phyloP scores from a whole-genome alignment of 495 filamentous ascomycete genomes.

The Cryomyces minteri region DNA sequence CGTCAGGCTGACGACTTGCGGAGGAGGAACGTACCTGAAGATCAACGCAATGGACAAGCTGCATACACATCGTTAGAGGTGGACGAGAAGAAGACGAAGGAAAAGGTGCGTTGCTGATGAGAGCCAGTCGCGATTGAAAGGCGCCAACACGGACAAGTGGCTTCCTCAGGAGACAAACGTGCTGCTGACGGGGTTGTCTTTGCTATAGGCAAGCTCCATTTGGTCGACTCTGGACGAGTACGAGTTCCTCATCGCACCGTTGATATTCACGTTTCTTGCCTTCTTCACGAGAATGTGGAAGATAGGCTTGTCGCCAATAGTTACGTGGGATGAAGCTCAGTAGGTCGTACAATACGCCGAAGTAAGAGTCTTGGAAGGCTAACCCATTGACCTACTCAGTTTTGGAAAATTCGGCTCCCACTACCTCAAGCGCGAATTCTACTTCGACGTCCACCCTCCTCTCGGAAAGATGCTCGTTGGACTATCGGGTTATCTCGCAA shows the following conservation, averaged over 20 bases:
- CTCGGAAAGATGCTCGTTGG: constrained; percentile 97
- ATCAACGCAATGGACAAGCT: constrained; percentile 20
- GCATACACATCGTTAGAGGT: constrained; percentile 23
- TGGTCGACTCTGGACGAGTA: constrained; percentile 52
- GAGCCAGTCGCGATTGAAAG: neutral
- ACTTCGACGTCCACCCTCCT: constrained; percentile 97
- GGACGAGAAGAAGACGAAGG: constrained; percentile 48
- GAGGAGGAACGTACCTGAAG: constrained; percentile 52
- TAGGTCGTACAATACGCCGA: constrained; percentile 18
- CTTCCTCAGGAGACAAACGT: too few species aligned
- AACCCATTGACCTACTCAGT: constrained; percentile 25
- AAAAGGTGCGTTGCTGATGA: constrained; percentile 30
- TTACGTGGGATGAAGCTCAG: constrained; percentile 98
- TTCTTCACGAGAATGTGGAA: constrained; percentile 92
- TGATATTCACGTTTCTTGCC: constrained; percentile 72
- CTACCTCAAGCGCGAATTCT: constrained; percentile 96
- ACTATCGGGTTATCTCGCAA: constrained; percentile 83
- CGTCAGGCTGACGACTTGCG: constrained; percentile 43
- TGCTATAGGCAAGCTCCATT: constrained; percentile 23
- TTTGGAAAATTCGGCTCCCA: constrained; percentile 99
- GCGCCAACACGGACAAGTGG: neutral
- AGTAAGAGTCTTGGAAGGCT: neutral
- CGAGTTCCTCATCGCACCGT: constrained; percentile 74
- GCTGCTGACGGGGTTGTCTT: neutral
- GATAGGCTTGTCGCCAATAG: constrained; percentile 87